These are phyloP conservation scores for Tuctoria greenei DNA, from an alignment of 176 grass and related monocot species.

Conservation along the genomic window DNA sequence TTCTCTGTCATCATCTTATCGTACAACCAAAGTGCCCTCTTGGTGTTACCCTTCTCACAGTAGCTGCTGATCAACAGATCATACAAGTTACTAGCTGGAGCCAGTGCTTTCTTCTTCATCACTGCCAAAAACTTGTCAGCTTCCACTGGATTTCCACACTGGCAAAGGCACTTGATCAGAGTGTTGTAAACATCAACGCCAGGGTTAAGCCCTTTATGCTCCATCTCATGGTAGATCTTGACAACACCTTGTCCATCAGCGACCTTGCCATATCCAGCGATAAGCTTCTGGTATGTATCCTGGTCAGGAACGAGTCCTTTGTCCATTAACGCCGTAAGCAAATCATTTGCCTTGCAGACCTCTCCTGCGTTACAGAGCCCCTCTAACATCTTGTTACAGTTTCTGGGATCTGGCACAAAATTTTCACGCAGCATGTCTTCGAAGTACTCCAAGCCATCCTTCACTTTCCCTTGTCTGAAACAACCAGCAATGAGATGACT, in stretches of 20 bases:
- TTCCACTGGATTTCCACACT: constrained; percentile 58
- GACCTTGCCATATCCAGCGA: constrained; percentile 50
- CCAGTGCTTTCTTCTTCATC: constrained; percentile 44
- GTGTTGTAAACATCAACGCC: constrained; percentile 26
- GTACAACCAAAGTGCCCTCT: constrained; percentile 66
- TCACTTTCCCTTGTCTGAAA: constrained; percentile 44
- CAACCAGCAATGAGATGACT: constrained; percentile 50
- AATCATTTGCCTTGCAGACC: constrained; percentile 48
- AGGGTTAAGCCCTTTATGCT: constrained; percentile 43
- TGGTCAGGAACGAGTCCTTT: constrained; percentile 54
- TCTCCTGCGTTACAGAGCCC: constrained; percentile 44
- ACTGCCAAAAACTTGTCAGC: constrained; percentile 63
- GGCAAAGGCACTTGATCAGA: constrained; percentile 57
- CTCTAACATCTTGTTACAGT: constrained; percentile 52
- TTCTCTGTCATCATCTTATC: constrained; percentile 54
- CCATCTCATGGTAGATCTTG: constrained; percentile 78
- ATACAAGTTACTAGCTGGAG: constrained; percentile 39
- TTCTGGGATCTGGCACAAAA: constrained; percentile 38
- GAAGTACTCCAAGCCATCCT: constrained; percentile 47
- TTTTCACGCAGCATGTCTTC: constrained; percentile 59
- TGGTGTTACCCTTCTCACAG: constrained; percentile 54
- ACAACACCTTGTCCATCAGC: constrained; percentile 49
- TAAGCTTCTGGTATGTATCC: constrained; percentile 49
- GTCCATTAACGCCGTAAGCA: constrained; percentile 51
- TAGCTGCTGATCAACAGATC: constrained; percentile 50